These are phyloP conservation scores for Hygrophoropsis aurantiaca DNA, from an alignment of 768 basidiomycete species.

Conservation along the genomic window DNA sequence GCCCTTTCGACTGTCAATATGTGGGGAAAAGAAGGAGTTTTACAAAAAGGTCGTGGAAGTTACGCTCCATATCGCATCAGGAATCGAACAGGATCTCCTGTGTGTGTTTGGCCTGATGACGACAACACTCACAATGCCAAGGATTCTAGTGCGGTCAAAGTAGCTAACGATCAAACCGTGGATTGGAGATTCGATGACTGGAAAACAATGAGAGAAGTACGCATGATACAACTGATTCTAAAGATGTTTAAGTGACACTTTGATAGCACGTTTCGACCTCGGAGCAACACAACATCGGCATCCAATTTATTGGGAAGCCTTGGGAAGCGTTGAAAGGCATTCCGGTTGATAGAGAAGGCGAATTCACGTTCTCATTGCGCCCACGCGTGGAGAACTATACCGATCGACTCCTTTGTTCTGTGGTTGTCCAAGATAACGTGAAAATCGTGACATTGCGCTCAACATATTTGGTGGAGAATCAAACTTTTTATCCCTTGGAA, in stretches of 20 bases:
- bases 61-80: conserved; percentile 92
- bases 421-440: conserved; percentile 87
- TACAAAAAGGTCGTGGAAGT: conserved; percentile 78
- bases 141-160: conserved; percentile 52
- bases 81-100: conserved; percentile 85
- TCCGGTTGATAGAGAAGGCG: conserved; percentile 92
- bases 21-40: conserved; percentile 70
- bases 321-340: conserved; percentile 91
- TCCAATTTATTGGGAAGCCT: conserved; percentile 80
- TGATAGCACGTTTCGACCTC: conserved; percentile 45
- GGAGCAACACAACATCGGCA: conserved; percentile 80
- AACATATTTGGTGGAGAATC: conserved; percentile 87
- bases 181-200: conserved; percentile 99
- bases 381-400: conserved; percentile 74
- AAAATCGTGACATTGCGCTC: conserved; percentile 94
- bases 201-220: conserved; percentile 89
- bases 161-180: conserved; percentile 72
- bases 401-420: conserved; percentile 83
- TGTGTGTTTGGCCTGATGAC: conserved; percentile 84
- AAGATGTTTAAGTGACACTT: conserved; percentile 1
- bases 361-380: conserved; percentile 83
- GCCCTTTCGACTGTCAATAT: conserved; percentile 70
- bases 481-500: conserved; percentile 89
- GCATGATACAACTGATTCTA: conserved; percentile 9
- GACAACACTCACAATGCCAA: conserved; percentile 51